Evolutionary conservation across 345 rosid genomes (phyloP), one percentile per base, ranked within the genome.

Genomic region (Corchorus capsularis): DNA sequence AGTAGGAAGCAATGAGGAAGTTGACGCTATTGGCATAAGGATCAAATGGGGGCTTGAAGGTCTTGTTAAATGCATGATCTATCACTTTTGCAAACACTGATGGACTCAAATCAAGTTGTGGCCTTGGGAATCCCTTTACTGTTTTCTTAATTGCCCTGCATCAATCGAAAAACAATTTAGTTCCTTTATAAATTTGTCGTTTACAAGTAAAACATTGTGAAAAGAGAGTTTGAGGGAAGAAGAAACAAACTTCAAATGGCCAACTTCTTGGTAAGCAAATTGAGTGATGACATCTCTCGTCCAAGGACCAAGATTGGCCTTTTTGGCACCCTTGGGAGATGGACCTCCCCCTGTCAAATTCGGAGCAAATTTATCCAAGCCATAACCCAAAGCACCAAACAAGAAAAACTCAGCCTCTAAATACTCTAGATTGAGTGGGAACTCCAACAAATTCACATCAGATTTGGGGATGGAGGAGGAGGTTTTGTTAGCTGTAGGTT

Each of bases 321-420:
- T 79, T 56, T 73, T 80, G 53, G 86, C 94, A 65, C 98, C 97
- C 56, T 76, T 11, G 6, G 99, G 99, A 22, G 85, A 2, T 12
- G 98, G 96, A 22, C 98, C 98, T 59, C 94, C 94, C 80, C 37
- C 17, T 17, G 95, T 80, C 62, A 93, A 63, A 20, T 87, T 75
- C 11, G 95, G 95, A 20, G 89, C 97, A n/a, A 83, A 84, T 54
- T 4, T 69, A 65, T 93, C 99, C 81, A 93, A 82, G 52, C 99
- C 99, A 78, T 79, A 34, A n/a, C 98, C 98, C 76, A 85, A 39
- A 1, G 96, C 79, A 27, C 94, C 98, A 52, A 67, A 83, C 80
- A 92, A 75, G 85, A 96, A 92, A 82, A 93, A 91, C 85, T 96
- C 99, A 1, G 99, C 98, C 79, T 96, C 99, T 34, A 96, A 80